Evolutionary conservation across 2,329 filamentous ascomycete genomes (phyloP).

Genomic region (Diaporthe sp.): DNA sequence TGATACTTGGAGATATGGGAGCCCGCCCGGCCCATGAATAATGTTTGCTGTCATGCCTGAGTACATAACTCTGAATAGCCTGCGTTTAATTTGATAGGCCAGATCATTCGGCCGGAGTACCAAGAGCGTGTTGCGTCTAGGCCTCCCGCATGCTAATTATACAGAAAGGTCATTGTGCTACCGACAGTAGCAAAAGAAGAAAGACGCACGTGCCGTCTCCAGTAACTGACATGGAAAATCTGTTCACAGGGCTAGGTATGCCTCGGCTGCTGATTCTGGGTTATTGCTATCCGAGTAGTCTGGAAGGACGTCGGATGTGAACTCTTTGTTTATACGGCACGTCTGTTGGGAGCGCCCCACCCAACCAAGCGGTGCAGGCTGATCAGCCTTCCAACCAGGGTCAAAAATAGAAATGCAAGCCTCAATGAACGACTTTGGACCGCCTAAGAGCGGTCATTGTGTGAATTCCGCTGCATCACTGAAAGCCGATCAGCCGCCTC

Average conservation of each 20-base stretch:
- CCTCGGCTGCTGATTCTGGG: background rate
- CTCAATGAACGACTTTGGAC: no score
- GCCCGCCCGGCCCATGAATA: background rate
- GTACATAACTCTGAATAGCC: background rate
- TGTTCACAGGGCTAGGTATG: background rate
- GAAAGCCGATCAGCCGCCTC: no score
- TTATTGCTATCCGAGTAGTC: background rate
- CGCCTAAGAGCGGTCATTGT: background rate
- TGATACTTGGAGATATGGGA: no score
- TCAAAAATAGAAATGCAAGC: background rate
- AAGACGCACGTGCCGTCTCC: constrained; percentile 5
- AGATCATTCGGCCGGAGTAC: background rate
- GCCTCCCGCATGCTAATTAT: background rate
- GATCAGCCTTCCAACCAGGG: no score
- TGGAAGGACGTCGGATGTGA: background rate
- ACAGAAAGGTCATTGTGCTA: background rate
- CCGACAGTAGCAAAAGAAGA: background rate
- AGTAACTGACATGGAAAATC: background rate
- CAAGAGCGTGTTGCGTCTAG: no score
- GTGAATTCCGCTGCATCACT: background rate
- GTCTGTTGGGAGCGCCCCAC: background rate
- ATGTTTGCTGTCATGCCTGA: no score
- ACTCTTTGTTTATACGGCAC: background rate
- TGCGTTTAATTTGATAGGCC: background rate
- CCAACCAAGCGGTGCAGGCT: background rate